These are phyloP conservation scores for Aspergillus nidulans DNA, from an alignment of 495 filamentous ascomycete genomes.

Conservation along the genomic window DNA sequence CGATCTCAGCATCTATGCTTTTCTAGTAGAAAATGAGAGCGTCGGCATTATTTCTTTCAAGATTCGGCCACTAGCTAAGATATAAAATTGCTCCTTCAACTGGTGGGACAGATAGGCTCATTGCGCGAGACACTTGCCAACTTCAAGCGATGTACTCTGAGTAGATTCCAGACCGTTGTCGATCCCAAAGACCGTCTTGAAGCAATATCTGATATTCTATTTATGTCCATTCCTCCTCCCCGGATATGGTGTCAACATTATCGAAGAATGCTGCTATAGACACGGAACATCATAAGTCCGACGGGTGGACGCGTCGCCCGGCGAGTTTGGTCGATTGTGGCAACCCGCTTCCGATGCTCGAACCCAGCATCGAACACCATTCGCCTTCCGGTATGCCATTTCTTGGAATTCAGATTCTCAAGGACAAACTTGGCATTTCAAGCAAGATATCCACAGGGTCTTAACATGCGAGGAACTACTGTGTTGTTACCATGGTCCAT, in stretches of 20 bases:
- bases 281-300: background rate
- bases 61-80: too few species aligned
- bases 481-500: background rate
- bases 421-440: background rate
- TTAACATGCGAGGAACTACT: background rate
- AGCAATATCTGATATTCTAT: background rate
- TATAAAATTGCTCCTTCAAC: too few species aligned
- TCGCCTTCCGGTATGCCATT: slow-evolving; percentile 11
- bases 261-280: background rate
- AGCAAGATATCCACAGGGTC: background rate
- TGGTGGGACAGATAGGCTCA: too few species aligned
- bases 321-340: slow-evolving; percentile 15
- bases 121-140: too few species aligned
- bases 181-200: background rate
- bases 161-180: background rate
- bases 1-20: too few species aligned
- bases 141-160: too few species aligned
- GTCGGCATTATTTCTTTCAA: too few species aligned
- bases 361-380: background rate
- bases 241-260: background rate
- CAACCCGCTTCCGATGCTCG: slow-evolving; percentile 12
- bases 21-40: too few species aligned
- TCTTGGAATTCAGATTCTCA: background rate
- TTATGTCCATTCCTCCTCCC: background rate
- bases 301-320: slow-evolving; percentile 9